A percentile compares a stretch with the other conserved stretches of the same genome.
Conservation (phyloP, 768 basidiomycete species). For the Tricholoma matsutake region DNA sequence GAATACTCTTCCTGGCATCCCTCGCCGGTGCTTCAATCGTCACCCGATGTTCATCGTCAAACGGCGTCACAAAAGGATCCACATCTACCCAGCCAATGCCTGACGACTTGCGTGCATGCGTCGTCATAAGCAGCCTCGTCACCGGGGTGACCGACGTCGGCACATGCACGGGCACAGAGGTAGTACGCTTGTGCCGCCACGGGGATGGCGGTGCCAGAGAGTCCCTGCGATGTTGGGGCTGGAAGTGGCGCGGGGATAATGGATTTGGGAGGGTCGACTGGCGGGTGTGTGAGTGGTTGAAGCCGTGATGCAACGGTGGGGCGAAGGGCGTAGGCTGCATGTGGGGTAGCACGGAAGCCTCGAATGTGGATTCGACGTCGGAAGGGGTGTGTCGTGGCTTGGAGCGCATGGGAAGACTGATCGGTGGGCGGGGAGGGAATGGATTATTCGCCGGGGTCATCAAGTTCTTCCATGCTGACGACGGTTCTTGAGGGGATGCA, state of each 20-base stretch:
- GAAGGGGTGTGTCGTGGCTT: conserved; percentile 32
- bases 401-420: conserved; percentile 27
- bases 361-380: conserved; percentile 29
- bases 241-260: conserved; percentile 2
- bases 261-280: neutral
- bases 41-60: conserved; percentile 64
- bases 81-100: conserved; percentile 14
- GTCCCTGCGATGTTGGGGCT: neutral
- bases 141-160: conserved; percentile 32
- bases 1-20: conserved; percentile 41
- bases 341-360: conserved; percentile 16
- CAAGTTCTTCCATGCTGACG: conserved; percentile 31
- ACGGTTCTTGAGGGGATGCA: conserved; percentile 30
- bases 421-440: conserved; percentile 15
- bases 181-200: conserved; percentile 21
- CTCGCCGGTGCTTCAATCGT: conserved; percentile 18
- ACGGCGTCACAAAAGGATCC: conserved; percentile 73
- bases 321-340: conserved; percentile 20
- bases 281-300: conserved; percentile 20
- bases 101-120: conserved; percentile 40
- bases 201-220: neutral
- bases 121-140: conserved; percentile 43
- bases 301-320: conserved; percentile 30
- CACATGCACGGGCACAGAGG: conserved; percentile 20
- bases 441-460: conserved; percentile 24